Base-by-base conservation (phyloP, 306 rosid genomes). In the Lathyrus oleraceus region DNA sequence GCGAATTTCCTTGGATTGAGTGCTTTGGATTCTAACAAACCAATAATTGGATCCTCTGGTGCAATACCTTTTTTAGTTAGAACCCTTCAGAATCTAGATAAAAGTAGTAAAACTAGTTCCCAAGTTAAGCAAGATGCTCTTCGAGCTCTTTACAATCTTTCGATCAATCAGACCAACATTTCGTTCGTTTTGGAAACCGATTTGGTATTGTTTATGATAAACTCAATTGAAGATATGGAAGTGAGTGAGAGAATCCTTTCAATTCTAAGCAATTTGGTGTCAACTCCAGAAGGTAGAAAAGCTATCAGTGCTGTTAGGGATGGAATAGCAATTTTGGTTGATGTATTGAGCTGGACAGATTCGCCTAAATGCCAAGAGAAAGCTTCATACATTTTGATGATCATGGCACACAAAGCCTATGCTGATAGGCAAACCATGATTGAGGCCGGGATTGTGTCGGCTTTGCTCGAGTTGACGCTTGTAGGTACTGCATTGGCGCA, bases 1-100 rank as follows among this genome's bases (percentile, higher is more conserved):
- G 99, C 95, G 17, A 95, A 91, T 79, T 95, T 95, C 79, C 96
- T 95, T 30, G 95, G 95, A 44, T 81, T 95, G 78, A 91, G 97
- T 67, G 99, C 99, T 58, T 75, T 95, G 81, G 99, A 95, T 75
- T 80, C 83, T 2, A 95, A 95, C 62, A 95, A 95, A 86, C 87
- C 89, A 12, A 75, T 95, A 28, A 89, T 95, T 52, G 99, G 99
- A 59, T 89, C 97, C 36, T 95, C 99, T 0, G 97, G 97, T 61
- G 97, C 99, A 52, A 81, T 95, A 62, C 92, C 89, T 6, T 89
- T 95, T 80, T 79, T 95, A 35, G 89, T 89, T 35, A 82, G 83
- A 66, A 85, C 75, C 45, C 87, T 95, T 19, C 38, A 82, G 69
- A 74, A 79, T 70, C 77, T 60, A 20, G 80, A 76, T 23, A 54